Conservation (phyloP, 495 filamentous ascomycete genomes). For the Hypoxylon intermedium region DNA sequence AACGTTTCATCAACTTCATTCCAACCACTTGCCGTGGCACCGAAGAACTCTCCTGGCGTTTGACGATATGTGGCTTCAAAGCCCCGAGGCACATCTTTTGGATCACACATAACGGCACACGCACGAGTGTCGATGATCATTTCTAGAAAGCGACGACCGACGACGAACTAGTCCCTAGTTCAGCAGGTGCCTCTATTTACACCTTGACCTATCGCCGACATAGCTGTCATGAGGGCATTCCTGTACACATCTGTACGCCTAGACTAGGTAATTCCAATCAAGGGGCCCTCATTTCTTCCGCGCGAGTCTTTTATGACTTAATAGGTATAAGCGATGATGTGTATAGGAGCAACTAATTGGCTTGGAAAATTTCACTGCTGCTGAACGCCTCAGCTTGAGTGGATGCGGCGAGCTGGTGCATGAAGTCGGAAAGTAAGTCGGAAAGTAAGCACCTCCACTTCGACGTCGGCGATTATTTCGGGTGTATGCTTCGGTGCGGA, state of each 20-base stretch:
- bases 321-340: background rate
- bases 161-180: background rate
- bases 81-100: background rate
- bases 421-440: constrained; percentile 8
- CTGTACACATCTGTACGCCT: background rate
- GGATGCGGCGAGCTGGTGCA: constrained; percentile 4
- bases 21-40: constrained; percentile 1
- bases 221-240: background rate
- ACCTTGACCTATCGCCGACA: background rate
- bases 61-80: constrained; percentile 10
- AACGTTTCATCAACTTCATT: constrained; percentile 13
- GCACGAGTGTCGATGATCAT: background rate
- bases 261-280: background rate
- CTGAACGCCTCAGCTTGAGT: constrained; percentile 18
- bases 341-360: background rate
- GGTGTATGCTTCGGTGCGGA: constrained; percentile 13
- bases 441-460: background rate
- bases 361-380: background rate
- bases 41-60: background rate
- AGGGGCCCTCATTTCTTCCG: background rate
- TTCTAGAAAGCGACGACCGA: background rate
- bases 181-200: background rate
- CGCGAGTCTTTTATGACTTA: background rate
- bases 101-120: background rate
- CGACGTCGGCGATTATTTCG: background rate